phyloP scores from a whole-genome alignment of 1,139 yeast genomes.

The Saccharomyces hybrid region DNA sequence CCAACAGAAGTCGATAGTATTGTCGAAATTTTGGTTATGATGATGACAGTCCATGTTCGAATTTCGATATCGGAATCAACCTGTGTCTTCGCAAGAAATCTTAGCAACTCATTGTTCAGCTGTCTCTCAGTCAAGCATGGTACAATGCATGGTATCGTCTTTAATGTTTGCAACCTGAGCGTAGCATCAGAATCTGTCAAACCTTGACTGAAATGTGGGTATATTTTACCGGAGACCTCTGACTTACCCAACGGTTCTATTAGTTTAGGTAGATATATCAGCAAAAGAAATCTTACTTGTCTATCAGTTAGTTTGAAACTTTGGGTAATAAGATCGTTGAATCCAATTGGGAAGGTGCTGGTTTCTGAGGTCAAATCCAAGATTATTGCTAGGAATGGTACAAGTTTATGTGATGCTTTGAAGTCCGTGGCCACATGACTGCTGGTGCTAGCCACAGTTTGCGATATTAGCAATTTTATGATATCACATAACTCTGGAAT shows the following conservation, averaged over 20 bases:
- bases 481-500: constrained; percentile 57
- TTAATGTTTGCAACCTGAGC: constrained; percentile 74
- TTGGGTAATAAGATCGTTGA: constrained; percentile 59
- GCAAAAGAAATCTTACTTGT: constrained; percentile 61
- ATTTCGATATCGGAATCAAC: constrained; percentile 78
- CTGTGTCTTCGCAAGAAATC: constrained; percentile 81
- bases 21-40: constrained; percentile 64
- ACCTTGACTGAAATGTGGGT: constrained; percentile 64
- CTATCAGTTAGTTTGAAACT: constrained; percentile 67
- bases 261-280: constrained; percentile 55
- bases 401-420: constrained; percentile 14
- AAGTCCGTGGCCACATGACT: constrained; percentile 20
- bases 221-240: constrained; percentile 61
- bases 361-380: constrained; percentile 17
- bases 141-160: constrained; percentile 56
- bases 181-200: constrained; percentile 78
- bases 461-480: constrained; percentile 24
- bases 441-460: constrained; percentile 13
- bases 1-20: constrained; percentile 49
- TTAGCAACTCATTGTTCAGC: constrained; percentile 75
- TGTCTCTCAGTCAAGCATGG: constrained; percentile 71
- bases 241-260: constrained; percentile 46
- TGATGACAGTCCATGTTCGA: constrained; percentile 75
- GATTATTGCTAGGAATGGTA: constrained; percentile 22
- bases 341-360: constrained; percentile 36